A percentile compares a stretch with the other conserved stretches of the same genome.
phyloP scores from a whole-genome alignment of 352 stramenopile genomes.

The Globisporangium viniferum region DNA sequence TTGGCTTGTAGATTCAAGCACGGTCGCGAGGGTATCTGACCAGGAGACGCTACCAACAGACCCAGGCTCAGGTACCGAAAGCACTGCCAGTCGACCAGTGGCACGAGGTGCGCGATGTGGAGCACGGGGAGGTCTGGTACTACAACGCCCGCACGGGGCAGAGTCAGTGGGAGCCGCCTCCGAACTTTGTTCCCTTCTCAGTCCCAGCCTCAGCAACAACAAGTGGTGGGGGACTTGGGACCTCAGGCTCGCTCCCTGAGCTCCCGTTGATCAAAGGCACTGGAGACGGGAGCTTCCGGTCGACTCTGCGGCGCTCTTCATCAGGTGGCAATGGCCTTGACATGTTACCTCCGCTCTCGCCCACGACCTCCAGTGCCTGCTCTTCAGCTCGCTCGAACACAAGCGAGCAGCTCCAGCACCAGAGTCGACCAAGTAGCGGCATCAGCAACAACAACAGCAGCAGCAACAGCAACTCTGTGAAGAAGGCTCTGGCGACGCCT shows the following conservation, averaged over 20 bases:
- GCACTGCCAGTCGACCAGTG: slow-evolving; percentile 28
- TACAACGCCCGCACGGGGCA: slow-evolving; percentile 70
- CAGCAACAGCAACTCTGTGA: slow-evolving; percentile 1
- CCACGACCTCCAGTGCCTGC: slow-evolving; percentile 23
- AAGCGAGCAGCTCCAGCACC: slow-evolving; percentile 23
- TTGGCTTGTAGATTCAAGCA: slow-evolving; percentile 55
- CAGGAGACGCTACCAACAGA: slow-evolving; percentile 28
- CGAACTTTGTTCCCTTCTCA: slow-evolving; percentile 12
- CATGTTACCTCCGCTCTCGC: slow-evolving; percentile 24
- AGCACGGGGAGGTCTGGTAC: slow-evolving; percentile 71
- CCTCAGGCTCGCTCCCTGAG: slow-evolving; percentile 19
- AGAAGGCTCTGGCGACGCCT: neutral
- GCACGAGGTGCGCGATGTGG: slow-evolving; percentile 73
- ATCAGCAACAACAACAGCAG: slow-evolving; percentile 2
- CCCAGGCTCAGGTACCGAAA: neutral
- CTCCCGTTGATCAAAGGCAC: slow-evolving; percentile 22
- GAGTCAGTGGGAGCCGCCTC: slow-evolving; percentile 73
- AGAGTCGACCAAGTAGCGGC: slow-evolving; percentile 5
- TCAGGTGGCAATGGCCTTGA: slow-evolving; percentile 6
- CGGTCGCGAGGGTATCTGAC: slow-evolving; percentile 50
- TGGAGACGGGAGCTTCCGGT: slow-evolving; percentile 7
- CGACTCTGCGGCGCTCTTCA: slow-evolving; percentile 12
- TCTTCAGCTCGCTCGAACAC: slow-evolving; percentile 30
- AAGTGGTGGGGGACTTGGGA: neutral
- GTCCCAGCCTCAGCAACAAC: neutral